phyloP scores from a whole-genome alignment of 257 asterid genomes.

The Buddleja alternifolia region DNA sequence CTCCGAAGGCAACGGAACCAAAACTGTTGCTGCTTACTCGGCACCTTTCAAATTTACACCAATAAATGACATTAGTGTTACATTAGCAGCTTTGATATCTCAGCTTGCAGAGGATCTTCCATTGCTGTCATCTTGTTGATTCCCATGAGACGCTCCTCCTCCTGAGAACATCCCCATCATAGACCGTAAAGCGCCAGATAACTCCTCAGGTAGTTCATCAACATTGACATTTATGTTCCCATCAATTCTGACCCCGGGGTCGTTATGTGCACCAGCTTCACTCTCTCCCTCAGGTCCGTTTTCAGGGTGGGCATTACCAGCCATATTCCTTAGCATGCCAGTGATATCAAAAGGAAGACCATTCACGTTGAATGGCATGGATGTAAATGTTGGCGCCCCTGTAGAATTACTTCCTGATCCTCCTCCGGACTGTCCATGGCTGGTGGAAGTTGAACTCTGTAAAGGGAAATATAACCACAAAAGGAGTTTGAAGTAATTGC shows the following conservation, averaged over 20 bases:
- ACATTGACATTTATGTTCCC: constrained; percentile 48
- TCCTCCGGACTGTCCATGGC: constrained; percentile 45
- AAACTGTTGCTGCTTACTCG: neutral
- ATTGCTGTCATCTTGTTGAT: constrained; percentile 42
- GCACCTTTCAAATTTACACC: constrained; percentile 2
- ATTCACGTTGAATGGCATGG: constrained; percentile 53
- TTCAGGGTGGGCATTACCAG: constrained; percentile 43
- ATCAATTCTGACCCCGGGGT: constrained; percentile 44
- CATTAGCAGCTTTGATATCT: constrained; percentile 2
- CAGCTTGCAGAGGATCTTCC: constrained; percentile 53
- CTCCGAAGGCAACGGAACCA: neutral
- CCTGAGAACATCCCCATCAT: constrained; percentile 77
- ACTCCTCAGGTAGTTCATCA: constrained; percentile 59
- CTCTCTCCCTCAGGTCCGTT: constrained; percentile 37
- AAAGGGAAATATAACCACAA: constrained; percentile 5
- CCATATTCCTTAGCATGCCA: constrained; percentile 56
- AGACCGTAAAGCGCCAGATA: constrained; percentile 72
- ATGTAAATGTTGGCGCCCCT: constrained; percentile 46
- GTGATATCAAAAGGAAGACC: constrained; percentile 50
- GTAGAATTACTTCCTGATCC: constrained; percentile 43
- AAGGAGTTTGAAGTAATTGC: constrained; percentile 12
- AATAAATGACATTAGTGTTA: constrained; percentile 10
- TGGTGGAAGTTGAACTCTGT: constrained; percentile 59
- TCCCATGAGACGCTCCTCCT: constrained; percentile 45
- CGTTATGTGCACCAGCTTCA: constrained; percentile 33